A percentile compares a stretch with the other conserved stretches of the same genome.
These are phyloP conservation scores for Boletus pseudopeckii DNA, from an alignment of 768 basidiomycete genomes.

Conservation along the genomic window DNA sequence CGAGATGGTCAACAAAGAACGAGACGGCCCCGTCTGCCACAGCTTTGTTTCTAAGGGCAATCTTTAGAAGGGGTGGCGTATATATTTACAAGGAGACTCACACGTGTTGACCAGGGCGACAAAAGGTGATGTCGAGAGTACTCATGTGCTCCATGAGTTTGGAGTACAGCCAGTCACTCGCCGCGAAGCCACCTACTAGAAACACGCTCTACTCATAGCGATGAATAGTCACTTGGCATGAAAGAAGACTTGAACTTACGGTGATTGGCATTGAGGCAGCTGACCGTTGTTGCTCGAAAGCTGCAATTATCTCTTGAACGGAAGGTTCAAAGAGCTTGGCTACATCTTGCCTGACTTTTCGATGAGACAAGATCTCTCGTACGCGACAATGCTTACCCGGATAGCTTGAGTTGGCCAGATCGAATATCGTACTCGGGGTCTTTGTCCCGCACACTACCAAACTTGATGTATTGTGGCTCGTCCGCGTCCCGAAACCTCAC, in stretches of 20 bases:
- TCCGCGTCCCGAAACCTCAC: constrained; percentile 35
- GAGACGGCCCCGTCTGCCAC: constrained; percentile 17
- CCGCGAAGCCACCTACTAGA: constrained; percentile 14
- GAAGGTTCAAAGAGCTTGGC: constrained; percentile 13
- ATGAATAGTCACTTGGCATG: neutral
- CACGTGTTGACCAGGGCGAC: constrained; percentile 13
- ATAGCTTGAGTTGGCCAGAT: constrained; percentile 35
- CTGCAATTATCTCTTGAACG: constrained; percentile 10
- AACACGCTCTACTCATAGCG: constrained; percentile 2
- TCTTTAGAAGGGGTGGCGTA: neutral
- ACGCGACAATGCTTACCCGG: constrained; percentile 33
- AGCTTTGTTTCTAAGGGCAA: constrained; percentile 7
- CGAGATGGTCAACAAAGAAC: constrained; percentile 10
- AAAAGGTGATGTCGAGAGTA: constrained; percentile 5
- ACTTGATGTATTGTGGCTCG: constrained; percentile 37
- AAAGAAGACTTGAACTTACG: neutral
- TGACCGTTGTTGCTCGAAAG: constrained; percentile 12
- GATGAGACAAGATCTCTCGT: constrained; percentile 33
- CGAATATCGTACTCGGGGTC: constrained; percentile 35
- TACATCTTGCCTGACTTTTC: constrained; percentile 10
- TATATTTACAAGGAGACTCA: neutral
- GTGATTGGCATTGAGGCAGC: constrained; percentile 8
- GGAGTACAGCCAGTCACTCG: constrained; percentile 11
- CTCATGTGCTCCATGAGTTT: constrained; percentile 13
- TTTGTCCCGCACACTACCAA: constrained; percentile 34